Evolutionary conservation across 108 stramenopile species (phyloP).

Genomic region (Cyclotella cryptica): DNA sequence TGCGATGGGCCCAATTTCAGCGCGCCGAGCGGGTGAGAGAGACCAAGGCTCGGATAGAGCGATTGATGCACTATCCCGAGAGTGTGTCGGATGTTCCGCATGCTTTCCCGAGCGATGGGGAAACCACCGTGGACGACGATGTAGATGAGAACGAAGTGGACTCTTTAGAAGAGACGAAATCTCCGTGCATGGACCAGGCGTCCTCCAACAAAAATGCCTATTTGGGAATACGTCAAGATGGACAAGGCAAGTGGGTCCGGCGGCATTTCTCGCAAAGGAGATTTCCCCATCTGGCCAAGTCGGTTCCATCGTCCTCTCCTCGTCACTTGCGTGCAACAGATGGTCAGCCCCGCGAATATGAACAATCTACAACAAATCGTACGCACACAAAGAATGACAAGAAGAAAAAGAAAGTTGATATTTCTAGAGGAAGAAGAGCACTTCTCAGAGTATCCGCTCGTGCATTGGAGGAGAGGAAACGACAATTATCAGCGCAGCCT

Average conservation of each 20-base stretch:
- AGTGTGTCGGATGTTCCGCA: slow-evolving; percentile 58
- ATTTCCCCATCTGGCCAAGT: slow-evolving; percentile 38
- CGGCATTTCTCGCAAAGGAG: slow-evolving; percentile 38
- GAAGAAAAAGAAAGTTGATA: slow-evolving; percentile 19
- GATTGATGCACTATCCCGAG: slow-evolving; percentile 55
- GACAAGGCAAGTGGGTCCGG: slow-evolving; percentile 34
- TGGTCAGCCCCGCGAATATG: background rate
- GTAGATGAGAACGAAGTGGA: slow-evolving; percentile 4
- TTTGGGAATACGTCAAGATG: slow-evolving; percentile 32
- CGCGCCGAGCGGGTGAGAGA: slow-evolving; percentile 61
- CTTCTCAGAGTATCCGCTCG: slow-evolving; percentile 68
- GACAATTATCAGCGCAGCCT: background rate
- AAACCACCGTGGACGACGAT: slow-evolving; percentile 34
- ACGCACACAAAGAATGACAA: background rate
- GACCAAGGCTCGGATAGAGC: slow-evolving; percentile 52
- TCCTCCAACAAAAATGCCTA: slow-evolving; percentile 16
- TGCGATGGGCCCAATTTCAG: slow-evolving; percentile 83
- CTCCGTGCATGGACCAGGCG: background rate
- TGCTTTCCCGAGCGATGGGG: slow-evolving; percentile 60
- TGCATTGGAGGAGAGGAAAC: slow-evolving; percentile 51
- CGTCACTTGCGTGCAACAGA: background rate
- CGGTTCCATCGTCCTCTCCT: slow-evolving; percentile 4
- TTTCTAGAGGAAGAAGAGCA: slow-evolving; percentile 69
- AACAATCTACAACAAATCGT: slow-evolving; percentile 6
- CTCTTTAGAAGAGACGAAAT: background rate